Conservation (phyloP, 2,329 filamentous ascomycete species). For the Orbilia quercus region DNA sequence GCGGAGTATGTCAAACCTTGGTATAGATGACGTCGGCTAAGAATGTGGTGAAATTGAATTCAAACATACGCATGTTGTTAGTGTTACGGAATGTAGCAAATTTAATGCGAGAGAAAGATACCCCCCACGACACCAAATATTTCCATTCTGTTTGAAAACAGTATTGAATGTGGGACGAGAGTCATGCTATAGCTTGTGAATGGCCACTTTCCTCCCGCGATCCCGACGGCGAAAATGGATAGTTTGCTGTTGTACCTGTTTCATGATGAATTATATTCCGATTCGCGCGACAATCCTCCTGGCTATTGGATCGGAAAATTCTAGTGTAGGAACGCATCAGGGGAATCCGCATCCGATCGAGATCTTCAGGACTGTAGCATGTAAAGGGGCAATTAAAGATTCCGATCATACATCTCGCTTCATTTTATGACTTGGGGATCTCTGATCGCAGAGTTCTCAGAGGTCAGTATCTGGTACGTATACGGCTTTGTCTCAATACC, state of each 20-base stretch:
- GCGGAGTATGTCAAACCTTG: neutral
- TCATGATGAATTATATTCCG: slow-evolving; percentile 13
- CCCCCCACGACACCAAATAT: neutral
- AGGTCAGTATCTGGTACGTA: neutral
- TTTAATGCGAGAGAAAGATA: neutral
- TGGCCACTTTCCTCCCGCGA: neutral
- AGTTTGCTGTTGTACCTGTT: slow-evolving; percentile 13
- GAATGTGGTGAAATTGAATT: slow-evolving; percentile 23
- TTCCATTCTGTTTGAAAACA: slow-evolving; percentile 14
- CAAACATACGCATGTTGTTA: neutral
- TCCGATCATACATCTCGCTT: slow-evolving; percentile 3
- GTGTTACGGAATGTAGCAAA: slow-evolving; percentile 18
- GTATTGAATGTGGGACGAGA: slow-evolving; percentile 35
- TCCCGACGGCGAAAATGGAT: slow-evolving; percentile 8
- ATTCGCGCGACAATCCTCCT: neutral
- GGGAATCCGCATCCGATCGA: slow-evolving; percentile 24
- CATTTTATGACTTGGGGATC: neutral
- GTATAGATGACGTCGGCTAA: slow-evolving; percentile 15
- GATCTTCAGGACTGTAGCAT: neutral
- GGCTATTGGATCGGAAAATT: neutral
- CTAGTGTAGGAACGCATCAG: slow-evolving; percentile 1
- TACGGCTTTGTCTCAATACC: neutral
- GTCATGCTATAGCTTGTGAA: slow-evolving; percentile 22
- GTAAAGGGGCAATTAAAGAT: neutral
- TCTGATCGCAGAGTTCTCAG: slow-evolving; percentile 5